Evolutionary conservation across 805 yeast species (phyloP), one percentile per base, ranked within the genome.

Genomic region (Diddensiella transvaalensis): DNA sequence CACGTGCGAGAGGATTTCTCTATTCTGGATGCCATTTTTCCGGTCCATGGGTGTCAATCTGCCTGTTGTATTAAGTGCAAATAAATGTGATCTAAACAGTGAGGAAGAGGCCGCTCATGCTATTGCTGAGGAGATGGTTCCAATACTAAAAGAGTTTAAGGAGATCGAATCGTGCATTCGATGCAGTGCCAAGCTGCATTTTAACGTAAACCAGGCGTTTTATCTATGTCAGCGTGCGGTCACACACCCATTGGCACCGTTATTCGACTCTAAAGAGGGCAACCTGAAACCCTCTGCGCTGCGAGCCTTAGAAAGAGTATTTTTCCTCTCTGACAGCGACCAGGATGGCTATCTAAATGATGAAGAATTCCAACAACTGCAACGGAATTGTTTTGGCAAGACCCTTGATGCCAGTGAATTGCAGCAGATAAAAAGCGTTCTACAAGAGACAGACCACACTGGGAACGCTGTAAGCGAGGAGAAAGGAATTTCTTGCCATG

Each of bases 21-120:
- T 91, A 21, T 89, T 89, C 64, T 93, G 99, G 99, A 83, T 93
- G 77, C 93, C 95, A 44, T 78, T 84, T 73, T 84, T 93, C 59
- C 74, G 99, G 52, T 87, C 96, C 0, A 74, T 88, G 76, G 99
- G 99, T 2, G 88, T 91, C 49, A 93, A 93, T 61, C 54, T 91
- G 11, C 99, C 99, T 0, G 83, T 93, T n/a, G 87, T 93, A 1
- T 69, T 93, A 2, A 85, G 95, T 66, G 89, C 90, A 47, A 93
- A 89, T 65, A 89, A 87, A 59, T 74, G 82, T 17, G 95, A 86
- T 48, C 54, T 63, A 57, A 33, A 24, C 22, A 44, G 47, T 13
- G 37, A 35, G 6, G 56, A 51, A 10, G 65, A 72, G 0, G 59
- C 69, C 13, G 79, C 77, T 40, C 68, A 77, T 0, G 78, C 76